Evolutionary conservation across 2,329 filamentous ascomycete genomes (phyloP).

Genomic region (Monilinia laxa): DNA sequence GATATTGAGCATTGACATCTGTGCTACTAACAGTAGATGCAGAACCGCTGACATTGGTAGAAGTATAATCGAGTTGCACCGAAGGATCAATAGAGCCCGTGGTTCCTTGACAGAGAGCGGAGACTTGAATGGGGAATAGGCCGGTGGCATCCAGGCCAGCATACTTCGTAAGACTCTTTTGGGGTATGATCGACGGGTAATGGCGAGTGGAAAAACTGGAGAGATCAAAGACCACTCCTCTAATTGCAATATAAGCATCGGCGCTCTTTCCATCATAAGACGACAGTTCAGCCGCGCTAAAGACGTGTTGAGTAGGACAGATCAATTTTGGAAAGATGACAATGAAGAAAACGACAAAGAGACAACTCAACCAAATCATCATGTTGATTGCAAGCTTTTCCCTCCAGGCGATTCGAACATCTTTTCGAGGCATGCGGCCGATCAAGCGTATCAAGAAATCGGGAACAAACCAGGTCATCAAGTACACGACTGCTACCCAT

Average conservation of each 20-base stretch:
- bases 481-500: constrained; percentile 82
- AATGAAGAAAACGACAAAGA: constrained; percentile 81
- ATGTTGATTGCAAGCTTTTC: constrained; percentile 98
- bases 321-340: constrained; percentile 83
- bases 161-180: constrained; percentile 70
- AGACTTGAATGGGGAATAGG: constrained; percentile 93
- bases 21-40: constrained; percentile 62
- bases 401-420: constrained; percentile 89
- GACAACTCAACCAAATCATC: constrained; percentile 88
- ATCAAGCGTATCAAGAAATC: constrained; percentile 76
- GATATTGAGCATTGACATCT: constrained; percentile 77
- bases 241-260: constrained; percentile 73
- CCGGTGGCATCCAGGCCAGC: constrained; percentile 83
- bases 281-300: constrained; percentile 72
- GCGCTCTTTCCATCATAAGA: constrained; percentile 69
- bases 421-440: constrained; percentile 86
- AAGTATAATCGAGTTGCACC: constrained; percentile 83
- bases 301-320: constrained; percentile 90
- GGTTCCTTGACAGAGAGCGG: constrained; percentile 79
- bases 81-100: constrained; percentile 63
- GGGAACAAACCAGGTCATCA: constrained; percentile 83
- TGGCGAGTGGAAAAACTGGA: constrained; percentile 70
- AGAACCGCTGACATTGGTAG: constrained; percentile 70
- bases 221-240: constrained; percentile 86
- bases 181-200: constrained; percentile 64